Base-by-base conservation (phyloP, 148 eudicot genomes). In the Vaccinium darrowii region DNA sequence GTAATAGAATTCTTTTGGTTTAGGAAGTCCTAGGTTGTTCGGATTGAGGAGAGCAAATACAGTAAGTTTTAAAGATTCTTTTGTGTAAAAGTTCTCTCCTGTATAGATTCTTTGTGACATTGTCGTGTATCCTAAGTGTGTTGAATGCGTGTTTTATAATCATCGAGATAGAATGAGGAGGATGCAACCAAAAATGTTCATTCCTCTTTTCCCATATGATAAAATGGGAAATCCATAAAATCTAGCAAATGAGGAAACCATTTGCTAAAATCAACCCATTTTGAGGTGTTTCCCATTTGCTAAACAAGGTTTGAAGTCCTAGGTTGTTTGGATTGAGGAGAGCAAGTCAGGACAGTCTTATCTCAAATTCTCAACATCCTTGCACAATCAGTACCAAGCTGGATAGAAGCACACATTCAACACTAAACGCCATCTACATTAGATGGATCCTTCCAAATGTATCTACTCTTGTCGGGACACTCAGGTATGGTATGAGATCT, bases 241-340 rank as follows among this genome's bases (percentile, higher is more conserved):
- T 30, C 33, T 30, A 30, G 33, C 33, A 30, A 30, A 30, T 30
- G 33, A 30, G 33, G 1, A 30, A 30, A 30, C 33, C 33, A 30
- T 30, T 30, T 30, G 33, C 33, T 30, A 30, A 30, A 30, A 30
- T 30, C 33, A 30, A 30, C 33, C 1, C 33, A 30, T 30, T 30
- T 30, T 30, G 33, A 30, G 33, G 33, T 30, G 33, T 30, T 30
- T 30, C 33, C 33, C 33, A 30, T 30, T 30, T 30, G 33, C 33
- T 30, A 30, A 30, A 30, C 33, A 30, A 30, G 33, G 33, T 69
- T 52, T 27, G 21, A 8, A 27, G 51, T 52, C 54, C 72, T 52
- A 51, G 84, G 60, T n/a, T 36, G 79, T 53, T 75, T 33, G 79
- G 47, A 53, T 71, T 72, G 60, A 53, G 67, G 78, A 12, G 14